These are phyloP conservation scores for Rubus parviflorus DNA, from an alignment of 306 rosid species.

Conservation along the genomic window DNA sequence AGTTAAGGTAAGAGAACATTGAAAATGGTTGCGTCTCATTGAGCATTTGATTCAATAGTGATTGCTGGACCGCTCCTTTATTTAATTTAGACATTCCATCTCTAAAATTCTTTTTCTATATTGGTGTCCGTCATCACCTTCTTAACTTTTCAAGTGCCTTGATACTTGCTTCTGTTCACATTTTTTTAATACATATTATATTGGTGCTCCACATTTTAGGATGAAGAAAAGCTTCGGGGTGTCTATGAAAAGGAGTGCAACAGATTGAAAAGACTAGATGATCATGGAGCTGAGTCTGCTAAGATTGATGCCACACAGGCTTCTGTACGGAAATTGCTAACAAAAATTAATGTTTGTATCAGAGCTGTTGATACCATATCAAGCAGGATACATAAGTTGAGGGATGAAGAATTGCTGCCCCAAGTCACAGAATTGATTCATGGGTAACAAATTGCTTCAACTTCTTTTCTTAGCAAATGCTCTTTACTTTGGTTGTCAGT, in stretches of 20 bases:
- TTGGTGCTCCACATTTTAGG: slow-evolving; percentile 46
- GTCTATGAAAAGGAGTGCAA: slow-evolving; percentile 78
- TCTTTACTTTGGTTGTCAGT: background rate
- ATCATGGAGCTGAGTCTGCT: slow-evolving; percentile 77
- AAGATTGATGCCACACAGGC: slow-evolving; percentile 83
- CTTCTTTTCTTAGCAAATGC: background rate
- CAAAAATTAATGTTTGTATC: slow-evolving; percentile 82
- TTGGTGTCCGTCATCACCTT: background rate
- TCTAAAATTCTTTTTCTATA: background rate
- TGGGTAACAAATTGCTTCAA: slow-evolving; percentile 65
- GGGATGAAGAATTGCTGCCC: slow-evolving; percentile 93
- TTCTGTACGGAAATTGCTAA: slow-evolving; percentile 65
- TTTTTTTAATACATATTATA: slow-evolving; percentile 24
- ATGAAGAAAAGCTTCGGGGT: slow-evolving; percentile 84
- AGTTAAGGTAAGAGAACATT: slow-evolving; percentile 67
- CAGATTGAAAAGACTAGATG: slow-evolving; percentile 74
- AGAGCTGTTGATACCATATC: slow-evolving; percentile 78
- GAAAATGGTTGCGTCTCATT: background rate
- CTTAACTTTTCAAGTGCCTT: background rate
- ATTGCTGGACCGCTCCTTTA: background rate
- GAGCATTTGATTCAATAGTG: background rate
- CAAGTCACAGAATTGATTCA: slow-evolving; percentile 75
- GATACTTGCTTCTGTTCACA: slow-evolving; percentile 13
- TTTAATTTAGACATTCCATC: background rate
- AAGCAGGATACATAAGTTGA: slow-evolving; percentile 69